phyloP scores from a whole-genome alignment of 106 monocot genomes.

The Dendrobium huoshanense region DNA sequence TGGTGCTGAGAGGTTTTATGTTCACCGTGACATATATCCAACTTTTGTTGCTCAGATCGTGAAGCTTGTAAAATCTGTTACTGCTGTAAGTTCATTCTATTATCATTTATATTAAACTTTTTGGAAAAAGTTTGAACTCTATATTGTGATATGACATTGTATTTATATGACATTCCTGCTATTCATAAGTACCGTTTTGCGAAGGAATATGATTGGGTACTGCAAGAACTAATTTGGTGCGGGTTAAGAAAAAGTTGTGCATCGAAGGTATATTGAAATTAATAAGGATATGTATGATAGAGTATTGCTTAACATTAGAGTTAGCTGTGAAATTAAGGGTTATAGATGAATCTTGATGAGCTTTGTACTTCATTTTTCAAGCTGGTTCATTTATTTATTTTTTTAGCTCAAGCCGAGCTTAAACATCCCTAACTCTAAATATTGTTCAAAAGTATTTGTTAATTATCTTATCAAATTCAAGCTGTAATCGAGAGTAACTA shows the following conservation, averaged over 20 bases:
- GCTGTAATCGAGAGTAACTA: not conserved
- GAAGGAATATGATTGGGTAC: not conserved
- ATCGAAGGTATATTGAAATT: too few species aligned
- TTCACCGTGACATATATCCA: conserved; percentile 77
- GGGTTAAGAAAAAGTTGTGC: not conserved
- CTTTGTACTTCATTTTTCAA: not conserved
- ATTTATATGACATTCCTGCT: not conserved
- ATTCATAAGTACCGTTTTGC: not conserved
- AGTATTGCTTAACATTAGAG: too few species aligned
- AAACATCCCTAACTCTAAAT: not conserved
- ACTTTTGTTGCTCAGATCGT: conserved; percentile 81
- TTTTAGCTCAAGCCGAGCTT: too few species aligned
- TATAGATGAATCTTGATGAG: not conserved
- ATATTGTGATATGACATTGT: not conserved
- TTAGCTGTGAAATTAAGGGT: not conserved
- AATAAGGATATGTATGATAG: too few species aligned
- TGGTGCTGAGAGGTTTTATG: conserved; percentile 99
- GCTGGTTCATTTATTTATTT: not conserved
- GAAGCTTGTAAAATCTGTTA: conserved; percentile 91
- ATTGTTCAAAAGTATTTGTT: not conserved
- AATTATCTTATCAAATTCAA: not conserved
- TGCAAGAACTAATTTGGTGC: not conserved
- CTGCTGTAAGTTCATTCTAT: conserved; percentile 65
- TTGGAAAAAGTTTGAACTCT: not conserved
- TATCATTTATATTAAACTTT: not conserved